Percentiles rank a stretch among this genome's conserved stretches.
These are phyloP conservation scores for Xerocomus minutiporus DNA, from an alignment of 1,284 basidiomycete genomes.

Conservation along the genomic window DNA sequence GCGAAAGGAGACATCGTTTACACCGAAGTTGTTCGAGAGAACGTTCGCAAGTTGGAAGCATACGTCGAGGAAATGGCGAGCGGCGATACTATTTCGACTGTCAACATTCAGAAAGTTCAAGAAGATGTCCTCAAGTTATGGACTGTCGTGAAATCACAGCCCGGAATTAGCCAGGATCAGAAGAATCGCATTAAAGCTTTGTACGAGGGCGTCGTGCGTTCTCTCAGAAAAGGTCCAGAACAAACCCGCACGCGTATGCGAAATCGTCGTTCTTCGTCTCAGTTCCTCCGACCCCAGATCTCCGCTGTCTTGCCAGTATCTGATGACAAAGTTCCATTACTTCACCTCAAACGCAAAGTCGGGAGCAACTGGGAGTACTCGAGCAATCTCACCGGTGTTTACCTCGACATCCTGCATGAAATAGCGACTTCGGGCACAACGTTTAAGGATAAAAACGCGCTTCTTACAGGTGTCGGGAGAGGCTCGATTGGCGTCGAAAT, in stretches of 20 bases:
- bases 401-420: slow-evolving; percentile 94
- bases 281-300: slow-evolving; percentile 89
- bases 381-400: slow-evolving; percentile 92
- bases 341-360: slow-evolving; percentile 97
- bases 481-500: slow-evolving; percentile 98
- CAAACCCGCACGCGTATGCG: slow-evolving; percentile 52
- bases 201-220: slow-evolving; percentile 92
- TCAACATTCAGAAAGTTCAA: slow-evolving; percentile 96
- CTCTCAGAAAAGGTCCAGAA: slow-evolving; percentile 66
- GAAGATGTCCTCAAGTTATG: slow-evolving; percentile 94
- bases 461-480: slow-evolving; percentile 96
- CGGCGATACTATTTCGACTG: slow-evolving; percentile 78
- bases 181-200: slow-evolving; percentile 96
- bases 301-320: slow-evolving; percentile 74
- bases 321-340: slow-evolving; percentile 88
- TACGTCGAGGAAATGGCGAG: slow-evolving; percentile 99
- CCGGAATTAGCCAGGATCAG: slow-evolving; percentile 94
- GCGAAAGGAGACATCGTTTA: slow-evolving; percentile 94
- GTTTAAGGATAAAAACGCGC: slow-evolving; percentile 97
- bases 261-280: slow-evolving; percentile 83
- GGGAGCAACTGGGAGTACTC: slow-evolving; percentile 95
- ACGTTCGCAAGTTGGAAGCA: slow-evolving; percentile 95
- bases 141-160: slow-evolving; percentile 95
- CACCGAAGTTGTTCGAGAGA: slow-evolving; percentile 90
- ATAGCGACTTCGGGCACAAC: slow-evolving; percentile 97